Conservation (phyloP, 768 basidiomycete species). For the Chalciporus piperatus region DNA sequence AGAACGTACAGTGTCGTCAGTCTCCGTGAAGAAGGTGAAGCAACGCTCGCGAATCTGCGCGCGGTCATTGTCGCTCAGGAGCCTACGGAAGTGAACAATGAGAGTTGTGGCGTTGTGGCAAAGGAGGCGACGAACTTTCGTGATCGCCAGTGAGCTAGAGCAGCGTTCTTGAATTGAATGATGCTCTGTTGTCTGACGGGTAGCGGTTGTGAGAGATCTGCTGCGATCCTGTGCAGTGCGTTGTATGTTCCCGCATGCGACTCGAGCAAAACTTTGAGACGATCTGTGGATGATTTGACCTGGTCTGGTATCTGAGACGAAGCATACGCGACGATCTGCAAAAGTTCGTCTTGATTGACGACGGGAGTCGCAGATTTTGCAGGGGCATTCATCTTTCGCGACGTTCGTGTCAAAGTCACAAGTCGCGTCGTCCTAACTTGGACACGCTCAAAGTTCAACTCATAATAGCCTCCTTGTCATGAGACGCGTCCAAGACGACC, state of each 20-base stretch:
- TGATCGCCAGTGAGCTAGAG: slow-evolving; percentile 71
- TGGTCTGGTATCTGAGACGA: slow-evolving; percentile 65
- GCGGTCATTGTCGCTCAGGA: slow-evolving; percentile 68
- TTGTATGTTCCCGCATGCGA: slow-evolving; percentile 66
- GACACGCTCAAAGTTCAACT: too few relatives aligned
- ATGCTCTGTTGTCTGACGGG: slow-evolving; percentile 76
- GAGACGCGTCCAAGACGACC: slow-evolving; percentile 1
- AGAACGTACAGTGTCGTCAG: slow-evolving; percentile 63
- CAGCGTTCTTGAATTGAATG: slow-evolving; percentile 86
- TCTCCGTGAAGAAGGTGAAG: slow-evolving; percentile 68
- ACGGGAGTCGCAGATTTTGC: slow-evolving; percentile 25
- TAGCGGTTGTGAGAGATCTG: slow-evolving; percentile 55
- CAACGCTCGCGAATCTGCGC: slow-evolving; percentile 61
- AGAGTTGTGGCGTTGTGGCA: background rate
- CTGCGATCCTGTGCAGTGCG: slow-evolving; percentile 70
- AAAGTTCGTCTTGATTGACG: slow-evolving; percentile 62
- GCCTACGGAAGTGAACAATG: slow-evolving; percentile 39
- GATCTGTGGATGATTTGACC: slow-evolving; percentile 48
- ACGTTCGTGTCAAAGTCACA: background rate
- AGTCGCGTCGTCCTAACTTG: background rate
- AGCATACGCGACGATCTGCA: slow-evolving; percentile 62
- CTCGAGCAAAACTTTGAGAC: slow-evolving; percentile 66
- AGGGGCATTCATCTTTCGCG: slow-evolving; percentile 25
- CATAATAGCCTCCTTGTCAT: background rate
- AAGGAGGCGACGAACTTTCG: slow-evolving; percentile 54